Evolutionary conservation across 768 basidiomycete genomes (phyloP).

Genomic region (Piloderma croceum): DNA sequence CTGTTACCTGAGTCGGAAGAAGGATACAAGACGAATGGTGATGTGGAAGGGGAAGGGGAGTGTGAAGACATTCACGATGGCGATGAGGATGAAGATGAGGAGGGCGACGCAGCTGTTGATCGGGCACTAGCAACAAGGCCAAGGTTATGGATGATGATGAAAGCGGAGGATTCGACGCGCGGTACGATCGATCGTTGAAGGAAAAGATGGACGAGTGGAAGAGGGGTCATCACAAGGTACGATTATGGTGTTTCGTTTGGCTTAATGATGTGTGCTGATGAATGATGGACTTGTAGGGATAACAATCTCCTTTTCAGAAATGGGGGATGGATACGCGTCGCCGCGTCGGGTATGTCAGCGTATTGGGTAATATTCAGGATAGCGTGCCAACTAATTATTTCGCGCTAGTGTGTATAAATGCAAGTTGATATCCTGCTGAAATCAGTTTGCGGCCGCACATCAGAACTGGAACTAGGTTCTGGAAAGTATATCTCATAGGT

Average conservation of each 20-base stretch:
- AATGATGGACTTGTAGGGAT: no score
- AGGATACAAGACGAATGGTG: slow-evolving; percentile 29
- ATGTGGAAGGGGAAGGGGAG: slow-evolving; percentile 28
- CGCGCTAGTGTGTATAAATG: no score
- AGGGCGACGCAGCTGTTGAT: slow-evolving; percentile 67
- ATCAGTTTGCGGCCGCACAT: no score
- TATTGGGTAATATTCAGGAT: no score
- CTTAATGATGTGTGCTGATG: no score
- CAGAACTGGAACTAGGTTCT: no score
- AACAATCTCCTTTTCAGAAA: no score
- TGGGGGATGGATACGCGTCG: no score
- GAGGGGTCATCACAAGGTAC: slow-evolving; percentile 78
- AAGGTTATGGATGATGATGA: slow-evolving; percentile 68
- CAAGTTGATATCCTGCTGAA: no score
- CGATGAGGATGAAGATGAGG: slow-evolving; percentile 51
- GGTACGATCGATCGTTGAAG: slow-evolving; percentile 64
- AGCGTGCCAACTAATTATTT: no score
- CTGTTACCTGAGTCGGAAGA: slow-evolving; percentile 23
- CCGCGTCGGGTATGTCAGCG: no score
- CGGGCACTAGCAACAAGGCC: slow-evolving; percentile 82
- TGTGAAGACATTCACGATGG: slow-evolving; percentile 54
- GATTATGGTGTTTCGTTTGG: slow-evolving; percentile 8
- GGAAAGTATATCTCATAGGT: no score
- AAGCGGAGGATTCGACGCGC: slow-evolving; percentile 70
- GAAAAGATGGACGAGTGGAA: slow-evolving; percentile 95